Evolutionary conservation across 2,329 filamentous ascomycete species (phyloP), one percentile per base, ranked within the genome.

Genomic region (Trichoderma citrinoviride): DNA sequence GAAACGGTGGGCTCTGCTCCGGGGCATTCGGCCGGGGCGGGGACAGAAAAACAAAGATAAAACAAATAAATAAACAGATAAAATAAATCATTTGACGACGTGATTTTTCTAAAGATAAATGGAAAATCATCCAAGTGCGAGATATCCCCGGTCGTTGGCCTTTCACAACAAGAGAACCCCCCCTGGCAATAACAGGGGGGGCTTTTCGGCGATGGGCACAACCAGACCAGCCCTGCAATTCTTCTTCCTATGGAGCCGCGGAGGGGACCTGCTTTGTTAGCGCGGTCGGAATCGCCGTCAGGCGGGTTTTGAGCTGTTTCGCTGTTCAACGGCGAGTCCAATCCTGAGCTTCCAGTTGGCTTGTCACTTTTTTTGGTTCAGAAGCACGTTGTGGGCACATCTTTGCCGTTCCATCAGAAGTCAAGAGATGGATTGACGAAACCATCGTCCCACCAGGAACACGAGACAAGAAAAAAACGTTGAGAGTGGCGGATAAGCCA

Each of bases 261-360:
- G 15, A 61, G 40, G 25, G 29, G 25, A 23, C 49, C 12, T 61
- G 47, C 47, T 29, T 33, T 33, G 7, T 37, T 46, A 62, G 58
- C 58, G 41, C 49, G 19, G 10, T 62, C 58, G 58, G 58, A 46
- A 62, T 62, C 49, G 58, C 58, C 58, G 58, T 21, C 49, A 17
- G 43, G 57, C 33, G 19, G 29, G 12, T 53, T 19, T 37, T 37
- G 33, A 12, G 33, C 33, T 37, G n/a, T 37, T 37, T 37, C 3
- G 33, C 47, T 33, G 17, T 50, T n/a, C 27, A 27, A 41, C 29
- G 17, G 44, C 56, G 33, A 60, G 52, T 61, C 33, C 14, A 3
- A 43, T 12, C 52, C 19, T 21, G 29, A 33, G 10, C 23, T 33
- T 29, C 57, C 21, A 15, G 27, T 5, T 14, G 19, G 23, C 10